Evolutionary conservation across 1,284 basidiomycete species (phyloP), one percentile per base, ranked within the genome.

Genomic region (Prillingera fragicola): DNA sequence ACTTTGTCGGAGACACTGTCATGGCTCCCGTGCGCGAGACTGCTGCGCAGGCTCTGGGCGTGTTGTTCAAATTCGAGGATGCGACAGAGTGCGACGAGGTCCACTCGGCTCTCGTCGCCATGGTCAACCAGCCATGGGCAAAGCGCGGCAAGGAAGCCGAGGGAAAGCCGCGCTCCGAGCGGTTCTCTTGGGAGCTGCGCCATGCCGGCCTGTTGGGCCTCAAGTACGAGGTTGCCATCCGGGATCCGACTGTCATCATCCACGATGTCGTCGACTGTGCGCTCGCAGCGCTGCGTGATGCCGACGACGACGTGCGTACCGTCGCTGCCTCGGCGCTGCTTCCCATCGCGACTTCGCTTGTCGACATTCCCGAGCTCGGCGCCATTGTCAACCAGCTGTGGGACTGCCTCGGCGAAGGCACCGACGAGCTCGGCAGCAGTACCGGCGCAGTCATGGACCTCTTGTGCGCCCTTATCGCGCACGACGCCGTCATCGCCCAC

Each of bases 361-460:
- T 95, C 4, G 71, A 81, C 24, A 33, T 50, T 3, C 28, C 40
- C 4, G 78, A 82, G 50, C 71, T 96, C 5, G 83, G 87, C 0
- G 23, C 33, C 1, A 80, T 96, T 21, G 75, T 98, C 36, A 77
- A 84, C 13, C 87, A 94, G 6, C 73, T 99, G 4, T 98, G 94
- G 91, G 79, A 79, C 51, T 96, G 92, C 60, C 74, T 99, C 17
- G 80, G 81, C 32, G 85, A 90, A 54, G 90, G 94, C 78, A 92
- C 91, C 62, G 95, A 99, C 67, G 95, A 99, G 62, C 74, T 99
- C 3, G 91, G 91, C 48, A 97, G 91, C 50, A 96, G 91, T 59
- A 90, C 95, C 19, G 92, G 90, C 17, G 85, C 87, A 15, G 90
- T 98, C 22, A 99, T 99, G 95, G 91, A 97, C 65, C 77, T 99